Evolutionary conservation across 192 early-diverging fungal species (phyloP), one percentile per base, ranked within the genome.

Genomic region (Lobosporangium transversale): DNA sequence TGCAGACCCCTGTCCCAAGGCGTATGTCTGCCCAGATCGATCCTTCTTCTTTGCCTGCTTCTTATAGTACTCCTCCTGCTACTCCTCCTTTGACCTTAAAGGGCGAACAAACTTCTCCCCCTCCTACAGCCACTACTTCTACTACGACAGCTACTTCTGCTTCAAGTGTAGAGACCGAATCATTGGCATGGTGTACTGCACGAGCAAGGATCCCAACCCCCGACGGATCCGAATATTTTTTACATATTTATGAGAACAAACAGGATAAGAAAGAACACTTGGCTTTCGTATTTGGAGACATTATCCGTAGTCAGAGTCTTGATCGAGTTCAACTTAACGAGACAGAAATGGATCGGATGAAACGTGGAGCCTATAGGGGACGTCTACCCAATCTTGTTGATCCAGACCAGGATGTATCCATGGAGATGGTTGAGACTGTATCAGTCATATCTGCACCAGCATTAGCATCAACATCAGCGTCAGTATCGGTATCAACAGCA

Each of bases 231-330:
- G 89, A 93, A 64, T 89, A 93, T 70, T 91, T 89, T 67, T 70
- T 97, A 58, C 89, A 94, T 55, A 81, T 96, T 26, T 98, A 95
- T 79, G 89, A 87, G 47, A 97, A 95, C 75, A 85, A 85, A 51
- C 79, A 80, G 64, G 95, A 98, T 76, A 80, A 84, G 49, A 94
- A 97, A 78, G 93, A 98, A 75, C 97, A 98, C 68, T 48, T 98
- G 76, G 97, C 97, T 0, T 85, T 97, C 63, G 96, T 97, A 37
- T 97, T 90, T 87, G 96, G 97, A 18, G 86, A 94, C 53, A 88
- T 89, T 49, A 85, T 95, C 53, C 80, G 87, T 10, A 90, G 88
- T 35, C 63, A 58, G 24, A 86, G 88, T 17, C 70, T 97, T 58
- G 92, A 97, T 66, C 48, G 30, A 26, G 51, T 86, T 29, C 81